These are phyloP conservation scores for Cutaneotrichosporon spelunceum DNA, from an alignment of 1,284 basidiomycete genomes.

Conservation along the genomic window DNA sequence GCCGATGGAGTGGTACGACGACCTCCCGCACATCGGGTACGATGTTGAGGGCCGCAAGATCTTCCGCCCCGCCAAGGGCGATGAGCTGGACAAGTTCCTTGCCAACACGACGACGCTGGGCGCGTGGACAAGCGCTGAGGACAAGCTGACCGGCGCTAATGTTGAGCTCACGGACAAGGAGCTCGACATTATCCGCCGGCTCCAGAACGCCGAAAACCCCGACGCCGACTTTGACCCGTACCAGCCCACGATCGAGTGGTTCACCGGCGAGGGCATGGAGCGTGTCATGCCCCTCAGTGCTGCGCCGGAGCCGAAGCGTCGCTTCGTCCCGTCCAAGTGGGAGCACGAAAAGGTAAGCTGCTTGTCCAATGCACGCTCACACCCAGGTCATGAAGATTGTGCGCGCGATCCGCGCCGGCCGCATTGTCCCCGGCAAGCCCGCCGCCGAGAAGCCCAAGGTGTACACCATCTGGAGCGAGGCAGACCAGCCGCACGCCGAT, in stretches of 20 bases:
- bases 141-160: slow-evolving; percentile 81
- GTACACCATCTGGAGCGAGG: slow-evolving; percentile 82
- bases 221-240: slow-evolving; percentile 88
- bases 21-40: slow-evolving; percentile 98
- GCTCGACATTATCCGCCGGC: slow-evolving; percentile 86
- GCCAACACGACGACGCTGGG: slow-evolving; percentile 88
- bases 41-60: slow-evolving; percentile 92
- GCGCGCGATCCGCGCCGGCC: slow-evolving; percentile 91
- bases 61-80: slow-evolving; percentile 87
- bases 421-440: slow-evolving; percentile 86
- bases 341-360: slow-evolving; percentile 89
- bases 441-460: slow-evolving; percentile 65
- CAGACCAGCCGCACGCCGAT: slow-evolving; percentile 65
- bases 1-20: slow-evolving; percentile 99
- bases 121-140: slow-evolving; percentile 90
- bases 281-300: slow-evolving; percentile 87
- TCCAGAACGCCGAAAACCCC: slow-evolving; percentile 88
- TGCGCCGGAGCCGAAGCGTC: slow-evolving; percentile 90
- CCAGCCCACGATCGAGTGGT: slow-evolving; percentile 92
- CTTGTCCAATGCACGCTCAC: not conserved
- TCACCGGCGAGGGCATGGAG: slow-evolving; percentile 91
- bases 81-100: slow-evolving; percentile 97
- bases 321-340: slow-evolving; percentile 99
- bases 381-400: slow-evolving; percentile 97
- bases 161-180: slow-evolving; percentile 86